Percentiles rank a stretch among this genome's conserved stretches.
Evolutionary conservation across 441 rosid genomes (phyloP).

Genomic region (Pelargonium citronellum): DNA sequence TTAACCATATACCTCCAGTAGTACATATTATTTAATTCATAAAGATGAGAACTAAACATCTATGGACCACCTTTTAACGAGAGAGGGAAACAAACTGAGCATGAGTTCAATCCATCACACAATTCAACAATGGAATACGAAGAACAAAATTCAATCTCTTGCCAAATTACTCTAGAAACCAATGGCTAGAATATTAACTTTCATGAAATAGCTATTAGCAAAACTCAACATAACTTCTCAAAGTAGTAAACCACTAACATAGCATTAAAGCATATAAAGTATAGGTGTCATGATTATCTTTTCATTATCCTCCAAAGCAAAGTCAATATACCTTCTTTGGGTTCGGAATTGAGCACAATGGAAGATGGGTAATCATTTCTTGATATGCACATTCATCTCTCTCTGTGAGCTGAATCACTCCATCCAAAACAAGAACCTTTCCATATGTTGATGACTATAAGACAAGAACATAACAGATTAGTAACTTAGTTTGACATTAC

Average conservation of each 20-base stretch:
- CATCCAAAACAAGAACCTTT: conserved; percentile 85
- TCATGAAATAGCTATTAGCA: conserved; percentile 1
- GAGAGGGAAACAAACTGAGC: too few species aligned
- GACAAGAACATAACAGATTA: conserved; percentile 5
- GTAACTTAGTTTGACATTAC: background rate
- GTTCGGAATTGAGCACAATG: conserved; percentile 79
- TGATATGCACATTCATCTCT: conserved; percentile 98
- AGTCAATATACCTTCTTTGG: conserved; percentile 60
- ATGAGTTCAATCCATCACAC: background rate
- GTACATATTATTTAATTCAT: background rate
- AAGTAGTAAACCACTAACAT: background rate
- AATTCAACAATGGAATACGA: background rate
- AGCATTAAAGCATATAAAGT: background rate
- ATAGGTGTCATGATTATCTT: background rate
- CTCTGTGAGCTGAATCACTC: conserved; percentile 91
- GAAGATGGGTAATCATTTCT: conserved; percentile 95
- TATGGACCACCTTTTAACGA: too few species aligned
- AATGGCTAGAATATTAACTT: background rate
- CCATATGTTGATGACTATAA: conserved; percentile 86
- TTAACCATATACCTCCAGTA: background rate
- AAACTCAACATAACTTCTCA: background rate
- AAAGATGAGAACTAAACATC: background rate
- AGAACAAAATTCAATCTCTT: background rate
- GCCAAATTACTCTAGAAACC: background rate
- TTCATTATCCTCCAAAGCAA: background rate